A percentile compares a stretch with the other conserved stretches of the same genome.
Conservation (phyloP, 352 stramenopile genomes). For the Globisporangium perplexum region DNA sequence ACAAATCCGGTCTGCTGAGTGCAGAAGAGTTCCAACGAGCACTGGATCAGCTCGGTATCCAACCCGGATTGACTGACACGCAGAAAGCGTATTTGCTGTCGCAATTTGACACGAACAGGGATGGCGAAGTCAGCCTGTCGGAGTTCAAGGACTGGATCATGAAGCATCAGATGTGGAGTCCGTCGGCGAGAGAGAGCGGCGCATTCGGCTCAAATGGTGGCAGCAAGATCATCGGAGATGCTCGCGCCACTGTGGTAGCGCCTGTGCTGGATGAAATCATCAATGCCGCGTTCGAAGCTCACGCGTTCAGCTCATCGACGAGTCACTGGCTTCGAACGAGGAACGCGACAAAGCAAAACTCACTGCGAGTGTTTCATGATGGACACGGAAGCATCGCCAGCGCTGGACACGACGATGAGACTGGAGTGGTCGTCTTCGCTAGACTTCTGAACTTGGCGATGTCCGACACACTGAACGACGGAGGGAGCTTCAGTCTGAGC, state of each 20-base stretch:
- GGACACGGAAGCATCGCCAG: slow-evolving; percentile 1
- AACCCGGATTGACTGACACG: slow-evolving; percentile 39
- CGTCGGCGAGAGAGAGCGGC: slow-evolving; percentile 1
- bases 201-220: neutral
- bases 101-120: slow-evolving; percentile 67
- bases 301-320: slow-evolving; percentile 25
- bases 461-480: slow-evolving; percentile 10
- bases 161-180: slow-evolving; percentile 52
- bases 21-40: slow-evolving; percentile 50
- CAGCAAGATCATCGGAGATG: slow-evolving; percentile 11
- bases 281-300: slow-evolving; percentile 27
- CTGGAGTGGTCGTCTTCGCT: slow-evolving; percentile 35
- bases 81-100: slow-evolving; percentile 44
- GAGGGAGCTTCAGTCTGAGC: slow-evolving; percentile 10
- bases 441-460: slow-evolving; percentile 32
- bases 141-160: slow-evolving; percentile 73
- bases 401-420: slow-evolving; percentile 4
- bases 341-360: slow-evolving; percentile 19
- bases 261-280: slow-evolving; percentile 39
- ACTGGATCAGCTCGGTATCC: slow-evolving; percentile 37
- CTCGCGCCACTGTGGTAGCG: slow-evolving; percentile 25
- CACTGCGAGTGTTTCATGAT: slow-evolving; percentile 8
- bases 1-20: slow-evolving; percentile 55
- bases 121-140: slow-evolving; percentile 55
- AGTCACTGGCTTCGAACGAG: slow-evolving; percentile 30